Base-by-base conservation (phyloP, 495 filamentous ascomycete genomes). In the Annulohypoxylon bovei region DNA sequence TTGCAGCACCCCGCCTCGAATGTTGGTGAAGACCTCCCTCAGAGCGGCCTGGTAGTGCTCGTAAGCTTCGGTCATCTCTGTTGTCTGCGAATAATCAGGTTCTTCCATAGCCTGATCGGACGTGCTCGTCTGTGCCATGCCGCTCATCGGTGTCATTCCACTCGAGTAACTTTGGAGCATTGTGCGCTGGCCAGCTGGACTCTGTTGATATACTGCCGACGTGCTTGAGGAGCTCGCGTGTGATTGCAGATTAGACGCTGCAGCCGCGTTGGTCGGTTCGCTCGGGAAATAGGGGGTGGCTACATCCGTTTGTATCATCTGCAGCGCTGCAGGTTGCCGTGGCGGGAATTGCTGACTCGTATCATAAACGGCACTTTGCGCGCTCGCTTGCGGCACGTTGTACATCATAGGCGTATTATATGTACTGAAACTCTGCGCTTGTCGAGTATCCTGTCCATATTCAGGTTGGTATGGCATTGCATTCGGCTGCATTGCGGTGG, bases 311-410 rank as follows among this genome's bases (percentile, higher is more conserved):
- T 90, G 83, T 76, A 95, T 85, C 76, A 93, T 89, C 71, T 95
- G 92, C 74, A 97, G 86, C 44, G 88, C 88, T 88, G 93, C 89
- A 83, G 89, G 87, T 71, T 91, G 92, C 83, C 93, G 91, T 75
- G 89, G 83, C 69, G 87, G 83, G 81, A 93, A 97, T 79, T 91
- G 91, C 81, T 92, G 87, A 79, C 89, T 88, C 70, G 89, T 83
- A 79, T 93, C 91, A 82, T 97, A 97, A 67, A 90, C 87, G 65
- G 85, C 83, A 75, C 84, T 88, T 78, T 88, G 82, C 72, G 90
- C 81, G 72, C 84, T 83, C 72, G 89, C 85, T 81, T 91, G 90
- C 78, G 86, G 83, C 62, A 94, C 88, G 81, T 89, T 90, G 82
- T 97, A 97, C 82, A 95, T 89, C 79, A 95, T 87, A 55, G 87